Evolutionary conservation across 2,329 filamentous ascomycete species (phyloP).

Genomic region (Cordyceps javanica): DNA sequence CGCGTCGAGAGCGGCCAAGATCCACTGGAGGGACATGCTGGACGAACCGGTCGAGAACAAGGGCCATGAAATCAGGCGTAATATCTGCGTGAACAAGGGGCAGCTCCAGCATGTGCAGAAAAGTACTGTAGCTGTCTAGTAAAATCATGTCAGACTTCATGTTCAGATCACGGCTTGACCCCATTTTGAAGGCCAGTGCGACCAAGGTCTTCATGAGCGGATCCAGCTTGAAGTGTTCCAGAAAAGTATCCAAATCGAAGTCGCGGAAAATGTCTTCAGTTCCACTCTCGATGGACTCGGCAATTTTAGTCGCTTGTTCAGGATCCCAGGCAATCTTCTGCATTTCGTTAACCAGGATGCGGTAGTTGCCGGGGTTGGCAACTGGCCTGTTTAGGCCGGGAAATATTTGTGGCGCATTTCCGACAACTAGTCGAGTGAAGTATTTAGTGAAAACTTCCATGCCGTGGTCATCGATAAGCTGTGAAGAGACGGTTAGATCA

Average conservation of each 20-base stretch:
- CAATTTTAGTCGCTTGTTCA: constrained; percentile 82
- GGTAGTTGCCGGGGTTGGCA: constrained; percentile 75
- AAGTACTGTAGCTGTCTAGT: constrained; percentile 69
- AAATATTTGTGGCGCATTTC: constrained; percentile 90
- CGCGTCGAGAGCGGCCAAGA: constrained; percentile 70
- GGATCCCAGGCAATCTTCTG: constrained; percentile 75
- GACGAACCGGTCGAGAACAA: constrained; percentile 79
- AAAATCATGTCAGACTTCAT: constrained; percentile 92
- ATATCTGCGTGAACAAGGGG: constrained; percentile 61
- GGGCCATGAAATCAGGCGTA: constrained; percentile 63
- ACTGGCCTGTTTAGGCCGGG: constrained; percentile 67
- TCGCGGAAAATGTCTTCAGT: constrained; percentile 93
- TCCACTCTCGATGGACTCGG: constrained; percentile 83
- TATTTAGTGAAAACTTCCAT: constrained; percentile 99
- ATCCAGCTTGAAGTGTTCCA: constrained; percentile 94
- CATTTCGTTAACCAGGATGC: constrained; percentile 76
- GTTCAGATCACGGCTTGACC: constrained; percentile 73
- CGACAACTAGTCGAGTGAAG: constrained; percentile 84
- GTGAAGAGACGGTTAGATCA: neutral
- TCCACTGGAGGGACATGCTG: constrained; percentile 80
- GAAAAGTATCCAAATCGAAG: constrained; percentile 91
- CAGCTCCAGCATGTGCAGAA: constrained; percentile 69
- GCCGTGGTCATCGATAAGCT: constrained; percentile 95
- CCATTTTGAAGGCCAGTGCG: constrained; percentile 80
- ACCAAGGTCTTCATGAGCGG: constrained; percentile 81